phyloP scores from a whole-genome alignment of 2,329 filamentous ascomycete genomes.

The Lomentospora prolificans region DNA sequence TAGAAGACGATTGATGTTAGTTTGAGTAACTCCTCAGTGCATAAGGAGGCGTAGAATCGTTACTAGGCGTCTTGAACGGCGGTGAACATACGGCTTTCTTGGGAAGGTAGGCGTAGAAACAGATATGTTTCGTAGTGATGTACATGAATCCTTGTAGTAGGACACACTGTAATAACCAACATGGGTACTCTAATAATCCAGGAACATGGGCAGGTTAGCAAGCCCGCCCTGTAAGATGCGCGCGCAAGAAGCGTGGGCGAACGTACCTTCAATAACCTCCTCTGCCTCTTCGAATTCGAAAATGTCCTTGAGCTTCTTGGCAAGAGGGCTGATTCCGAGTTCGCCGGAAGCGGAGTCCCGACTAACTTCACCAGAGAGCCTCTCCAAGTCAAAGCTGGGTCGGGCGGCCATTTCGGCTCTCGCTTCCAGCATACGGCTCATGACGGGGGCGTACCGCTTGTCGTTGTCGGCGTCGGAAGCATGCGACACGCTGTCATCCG shows the following conservation, averaged over 20 bases:
- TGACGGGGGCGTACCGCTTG: conserved; percentile 54
- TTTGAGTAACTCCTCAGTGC: background rate
- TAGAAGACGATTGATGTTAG: conserved; percentile 20
- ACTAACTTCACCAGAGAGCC: conserved; percentile 29
- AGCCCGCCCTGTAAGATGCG: too few species aligned
- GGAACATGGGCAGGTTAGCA: conserved; percentile 11
- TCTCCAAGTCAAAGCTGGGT: conserved; percentile 47
- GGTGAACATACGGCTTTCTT: conserved; percentile 64
- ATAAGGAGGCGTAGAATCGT: background rate
- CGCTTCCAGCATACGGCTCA: conserved; percentile 70
- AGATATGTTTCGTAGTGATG: conserved; percentile 84
- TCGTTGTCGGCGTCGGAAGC: conserved; percentile 17
- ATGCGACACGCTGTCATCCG: conserved; percentile 11
- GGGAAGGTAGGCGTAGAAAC: conserved; percentile 95
- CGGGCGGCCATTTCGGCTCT: conserved; percentile 52
- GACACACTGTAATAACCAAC: conserved; percentile 86
- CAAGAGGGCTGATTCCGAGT: conserved; percentile 44
- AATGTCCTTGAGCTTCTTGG: conserved; percentile 67
- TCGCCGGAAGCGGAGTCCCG: conserved; percentile 21
- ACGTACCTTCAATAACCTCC: conserved; percentile 65
- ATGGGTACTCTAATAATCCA: conserved; percentile 70
- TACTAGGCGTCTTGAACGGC: too few species aligned
- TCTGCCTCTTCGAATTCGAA: conserved; percentile 76
- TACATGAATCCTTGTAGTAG: conserved; percentile 93
- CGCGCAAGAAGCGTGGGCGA: too few species aligned